Percentiles rank a stretch among this genome's conserved stretches.
phyloP scores from a whole-genome alignment of 176 grass and related monocot species.

The Ensete ventricosum region DNA sequence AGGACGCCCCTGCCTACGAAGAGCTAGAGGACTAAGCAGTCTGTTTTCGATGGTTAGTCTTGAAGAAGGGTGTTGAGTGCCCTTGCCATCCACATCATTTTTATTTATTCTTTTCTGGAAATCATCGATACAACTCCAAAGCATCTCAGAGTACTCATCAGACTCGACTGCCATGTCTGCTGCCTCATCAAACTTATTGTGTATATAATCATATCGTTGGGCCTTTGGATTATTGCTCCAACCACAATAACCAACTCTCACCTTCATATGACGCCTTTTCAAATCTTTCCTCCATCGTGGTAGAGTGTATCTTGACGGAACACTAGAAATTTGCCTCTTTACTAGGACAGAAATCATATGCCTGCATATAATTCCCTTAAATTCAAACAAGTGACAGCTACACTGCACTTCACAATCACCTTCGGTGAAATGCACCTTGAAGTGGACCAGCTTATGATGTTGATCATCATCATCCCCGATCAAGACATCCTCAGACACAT shows the following conservation, averaged over 20 bases:
- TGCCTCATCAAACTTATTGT: constrained; percentile 11
- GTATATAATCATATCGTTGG: constrained; percentile 12
- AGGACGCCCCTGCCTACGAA: neutral
- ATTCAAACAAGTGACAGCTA: constrained; percentile 12
- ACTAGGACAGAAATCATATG: constrained; percentile 15
- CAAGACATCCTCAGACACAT: constrained; percentile 12
- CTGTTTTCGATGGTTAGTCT: neutral
- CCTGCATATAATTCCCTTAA: constrained; percentile 20
- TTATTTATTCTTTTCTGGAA: constrained; percentile 1
- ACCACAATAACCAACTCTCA: constrained; percentile 9
- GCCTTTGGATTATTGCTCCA: constrained; percentile 15
- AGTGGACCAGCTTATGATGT: constrained; percentile 1
- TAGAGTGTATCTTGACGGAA: constrained; percentile 13
- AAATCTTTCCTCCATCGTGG: constrained; percentile 15
- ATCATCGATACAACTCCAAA: constrained; percentile 9
- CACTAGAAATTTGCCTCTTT: neutral
- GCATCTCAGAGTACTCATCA: constrained; percentile 3
- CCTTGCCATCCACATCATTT: neutral
- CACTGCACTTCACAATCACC: constrained; percentile 9
- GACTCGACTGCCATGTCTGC: neutral
- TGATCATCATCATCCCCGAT: neutral
- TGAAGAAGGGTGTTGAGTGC: neutral
- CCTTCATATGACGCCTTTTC: constrained; percentile 7
- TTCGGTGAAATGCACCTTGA: constrained; percentile 1
- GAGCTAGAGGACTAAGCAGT: constrained; percentile 6